phyloP scores from a whole-genome alignment of 1,284 basidiomycete species.

The Waitea zeae region DNA sequence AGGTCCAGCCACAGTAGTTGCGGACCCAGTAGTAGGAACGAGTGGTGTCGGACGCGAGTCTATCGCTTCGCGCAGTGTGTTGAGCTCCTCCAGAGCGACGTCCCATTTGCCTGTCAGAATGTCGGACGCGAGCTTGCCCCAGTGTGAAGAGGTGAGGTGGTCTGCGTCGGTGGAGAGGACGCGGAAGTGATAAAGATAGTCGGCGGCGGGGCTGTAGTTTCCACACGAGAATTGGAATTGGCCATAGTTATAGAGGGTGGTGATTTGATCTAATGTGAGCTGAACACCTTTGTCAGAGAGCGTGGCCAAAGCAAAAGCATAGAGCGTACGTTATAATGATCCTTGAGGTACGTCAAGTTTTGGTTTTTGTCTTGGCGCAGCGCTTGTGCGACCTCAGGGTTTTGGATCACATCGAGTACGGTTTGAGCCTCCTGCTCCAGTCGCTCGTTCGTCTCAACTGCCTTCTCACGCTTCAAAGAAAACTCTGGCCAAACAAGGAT shows the following conservation, averaged over 20 bases:
- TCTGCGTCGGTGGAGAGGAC: conserved; percentile 88
- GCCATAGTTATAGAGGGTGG: conserved; percentile 92
- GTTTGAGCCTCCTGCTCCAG: conserved; percentile 82
- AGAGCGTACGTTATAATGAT: conserved; percentile 69
- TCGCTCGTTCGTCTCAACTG: conserved; percentile 69
- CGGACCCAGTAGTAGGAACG: conserved; percentile 27
- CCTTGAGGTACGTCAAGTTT: conserved; percentile 87
- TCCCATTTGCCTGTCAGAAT: conserved; percentile 94
- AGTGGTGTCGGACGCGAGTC: conserved; percentile 68
- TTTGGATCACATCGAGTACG: conserved; percentile 91
- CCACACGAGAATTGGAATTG: conserved; percentile 97
- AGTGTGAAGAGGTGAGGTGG: conserved; percentile 88
- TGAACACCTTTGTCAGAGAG: conserved; percentile 15
- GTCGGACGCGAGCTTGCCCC: conserved; percentile 96
- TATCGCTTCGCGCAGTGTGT: conserved; percentile 82
- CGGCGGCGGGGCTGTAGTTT: conserved; percentile 89
- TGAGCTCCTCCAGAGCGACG: conserved; percentile 83
- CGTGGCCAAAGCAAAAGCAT: conserved; percentile 4
- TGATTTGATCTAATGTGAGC: conserved; percentile 91
- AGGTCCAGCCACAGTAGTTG: conserved; percentile 36
- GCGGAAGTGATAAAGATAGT: conserved; percentile 98
- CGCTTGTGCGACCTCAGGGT: conserved; percentile 85
- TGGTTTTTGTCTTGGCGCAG: conserved; percentile 92
- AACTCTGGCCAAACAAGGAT: conserved; percentile 64
- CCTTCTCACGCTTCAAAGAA: conserved; percentile 60